These are phyloP conservation scores for Aspergillus heteromorphus DNA, from an alignment of 495 filamentous ascomycete genomes.

Conservation along the genomic window DNA sequence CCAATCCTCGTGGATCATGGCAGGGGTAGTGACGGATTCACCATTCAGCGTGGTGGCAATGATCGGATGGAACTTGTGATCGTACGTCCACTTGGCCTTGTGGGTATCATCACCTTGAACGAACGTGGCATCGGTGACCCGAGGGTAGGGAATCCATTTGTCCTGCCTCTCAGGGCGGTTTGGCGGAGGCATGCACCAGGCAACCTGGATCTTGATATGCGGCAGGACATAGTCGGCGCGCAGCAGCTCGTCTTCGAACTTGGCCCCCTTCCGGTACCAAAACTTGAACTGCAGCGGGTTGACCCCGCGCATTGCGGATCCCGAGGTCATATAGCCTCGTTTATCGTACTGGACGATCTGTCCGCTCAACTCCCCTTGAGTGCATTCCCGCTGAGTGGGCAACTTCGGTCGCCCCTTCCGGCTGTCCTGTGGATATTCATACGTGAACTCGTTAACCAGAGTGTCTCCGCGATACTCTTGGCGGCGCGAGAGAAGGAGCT, in stretches of 20 bases:
- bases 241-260: slow-evolving; percentile 51
- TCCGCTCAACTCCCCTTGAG: slow-evolving; percentile 35
- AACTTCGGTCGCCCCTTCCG: slow-evolving; percentile 22
- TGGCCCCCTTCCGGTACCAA: slow-evolving; percentile 50
- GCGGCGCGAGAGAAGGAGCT: slow-evolving; percentile 37
- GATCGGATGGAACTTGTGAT: slow-evolving; percentile 56
- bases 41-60: slow-evolving; percentile 54
- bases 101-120: slow-evolving; percentile 45
- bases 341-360: slow-evolving; percentile 48
- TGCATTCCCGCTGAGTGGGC: slow-evolving; percentile 42
- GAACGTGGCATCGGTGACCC: slow-evolving; percentile 53
- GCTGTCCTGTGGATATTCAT: slow-evolving; percentile 33
- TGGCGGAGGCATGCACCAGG: slow-evolving; percentile 51
- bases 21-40: slow-evolving; percentile 42
- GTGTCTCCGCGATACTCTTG: slow-evolving; percentile 41
- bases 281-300: slow-evolving; percentile 50
- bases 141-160: slow-evolving; percentile 54
- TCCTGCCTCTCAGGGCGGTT: slow-evolving; percentile 46
- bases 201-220: slow-evolving; percentile 47
- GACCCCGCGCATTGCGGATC: slow-evolving; percentile 47
- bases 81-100: slow-evolving; percentile 50
- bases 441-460: slow-evolving; percentile 43
- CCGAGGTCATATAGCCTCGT: slow-evolving; percentile 46
- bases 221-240: slow-evolving; percentile 50
- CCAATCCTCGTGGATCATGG: slow-evolving; percentile 53